Evolutionary conservation across 768 basidiomycete genomes (phyloP), one percentile per base, ranked within the genome.

Genomic region (Gyrodon lividus): DNA sequence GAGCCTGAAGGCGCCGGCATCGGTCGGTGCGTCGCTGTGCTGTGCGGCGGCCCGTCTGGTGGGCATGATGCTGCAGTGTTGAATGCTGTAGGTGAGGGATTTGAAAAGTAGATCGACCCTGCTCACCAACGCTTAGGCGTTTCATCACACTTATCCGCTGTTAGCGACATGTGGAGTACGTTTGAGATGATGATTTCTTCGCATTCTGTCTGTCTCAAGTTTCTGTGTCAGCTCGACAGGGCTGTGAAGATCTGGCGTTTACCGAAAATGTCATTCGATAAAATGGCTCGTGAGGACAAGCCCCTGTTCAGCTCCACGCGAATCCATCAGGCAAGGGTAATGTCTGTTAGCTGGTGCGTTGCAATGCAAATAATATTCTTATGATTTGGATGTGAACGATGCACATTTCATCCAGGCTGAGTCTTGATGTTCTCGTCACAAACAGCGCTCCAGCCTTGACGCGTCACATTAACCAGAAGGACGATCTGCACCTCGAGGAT

Each of bases 141-240:
- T 91, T 67, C 86, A 91, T 63, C 76, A 80, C 0, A 67, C 68
- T 9, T 68, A 77, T 46, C 86, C 87, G 4, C 57, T 91, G 14
- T 74, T 92, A 46, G 88, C 87, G 9, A 92, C 89, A 14, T 86
- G 87, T 59, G 89, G 89, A 19, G 89, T 90, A 64, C 52, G 83
- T 70, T 6, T 12, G 23, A 31, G 26, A 4, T 14, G 19, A 48
- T 22, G 44, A 14, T 38, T 22, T 30, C 26, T 39, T 5, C 37
- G 47, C 17, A 35, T 37, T 40, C 13, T n/a, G 14, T 39, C 26
- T 22, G 24, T 56, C 46, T 58, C 31, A 51, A 13, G 2, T 19
- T 20, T 3, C 14, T 51, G 22, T 30, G 50, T 13, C 47, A 91
- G 89, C 72, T 89, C 57, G 89, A 92, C 56, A 78, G 87, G 51